These are phyloP conservation scores for Inosperma sp. DNA, from an alignment of 768 basidiomycete species.

Conservation along the genomic window DNA sequence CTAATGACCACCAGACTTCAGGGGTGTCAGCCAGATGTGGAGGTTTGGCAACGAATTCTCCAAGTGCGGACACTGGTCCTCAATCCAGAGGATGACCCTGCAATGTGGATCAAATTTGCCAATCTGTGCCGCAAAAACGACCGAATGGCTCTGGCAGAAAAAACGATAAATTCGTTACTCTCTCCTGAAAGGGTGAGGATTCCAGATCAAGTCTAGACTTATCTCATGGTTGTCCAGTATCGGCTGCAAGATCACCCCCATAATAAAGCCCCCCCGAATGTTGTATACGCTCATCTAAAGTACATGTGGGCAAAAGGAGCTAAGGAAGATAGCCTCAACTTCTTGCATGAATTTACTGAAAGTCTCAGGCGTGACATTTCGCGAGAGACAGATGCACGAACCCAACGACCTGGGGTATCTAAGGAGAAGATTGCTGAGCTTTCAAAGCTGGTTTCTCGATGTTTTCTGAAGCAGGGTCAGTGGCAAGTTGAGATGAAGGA, in stretches of 20 bases:
- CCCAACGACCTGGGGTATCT: constrained; percentile 47
- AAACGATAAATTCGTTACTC: constrained; percentile 90
- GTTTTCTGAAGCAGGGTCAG: constrained; percentile 93
- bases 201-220: neutral
- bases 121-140: constrained; percentile 95
- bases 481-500: constrained; percentile 85
- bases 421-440: constrained; percentile 62
- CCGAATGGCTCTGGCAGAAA: constrained; percentile 91
- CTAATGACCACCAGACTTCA: constrained; percentile 53
- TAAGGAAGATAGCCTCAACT: constrained; percentile 71
- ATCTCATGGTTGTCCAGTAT: constrained; percentile 22
- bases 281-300: constrained; percentile 94
- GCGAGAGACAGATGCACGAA: constrained; percentile 47
- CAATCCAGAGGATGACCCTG: constrained; percentile 87
- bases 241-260: constrained; percentile 49
- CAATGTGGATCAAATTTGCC: constrained; percentile 99
- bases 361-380: constrained; percentile 73
- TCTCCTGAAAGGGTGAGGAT: constrained; percentile 60
- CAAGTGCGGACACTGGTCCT: constrained; percentile 94
- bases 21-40: constrained; percentile 97
- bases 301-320: constrained; percentile 91
- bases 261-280: constrained; percentile 84
- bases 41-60: constrained; percentile 97
- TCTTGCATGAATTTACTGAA: constrained; percentile 78
- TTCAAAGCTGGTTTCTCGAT: constrained; percentile 86